phyloP scores from a whole-genome alignment of 768 basidiomycete species.

The Collybiopsis luxurians region DNA sequence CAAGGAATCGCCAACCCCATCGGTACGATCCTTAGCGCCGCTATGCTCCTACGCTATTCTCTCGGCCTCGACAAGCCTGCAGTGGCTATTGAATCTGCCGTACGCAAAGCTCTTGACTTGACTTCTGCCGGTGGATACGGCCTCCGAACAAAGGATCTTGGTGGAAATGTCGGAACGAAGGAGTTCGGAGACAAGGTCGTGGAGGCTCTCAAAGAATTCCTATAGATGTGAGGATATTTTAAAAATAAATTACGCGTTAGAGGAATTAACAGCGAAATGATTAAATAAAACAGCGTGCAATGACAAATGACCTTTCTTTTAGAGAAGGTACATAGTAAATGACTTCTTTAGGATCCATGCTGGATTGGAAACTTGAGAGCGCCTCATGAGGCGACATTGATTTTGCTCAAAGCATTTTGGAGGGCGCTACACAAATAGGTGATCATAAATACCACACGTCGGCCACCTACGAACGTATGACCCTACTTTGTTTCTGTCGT shows the following conservation, averaged over 20 bases:
- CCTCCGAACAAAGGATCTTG: conserved; percentile 82
- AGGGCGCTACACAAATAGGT: no score
- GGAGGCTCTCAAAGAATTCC: conserved; percentile 59
- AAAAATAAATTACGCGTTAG: neutral
- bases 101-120: conserved; percentile 82
- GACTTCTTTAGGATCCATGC: no score
- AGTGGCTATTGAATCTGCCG: conserved; percentile 84
- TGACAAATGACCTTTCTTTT: no score
- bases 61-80: conserved; percentile 87
- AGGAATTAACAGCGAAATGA: neutral
- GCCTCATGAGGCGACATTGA: no score
- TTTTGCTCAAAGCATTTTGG: no score
- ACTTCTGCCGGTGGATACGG: conserved; percentile 69
- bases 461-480: no score
- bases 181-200: conserved; percentile 86
- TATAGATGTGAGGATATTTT: conserved; percentile 29
- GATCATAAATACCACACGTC: no score
- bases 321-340: no score
- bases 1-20: conserved; percentile 92
- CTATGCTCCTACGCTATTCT: conserved; percentile 93
- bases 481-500: no score
- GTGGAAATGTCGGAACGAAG: conserved; percentile 69
- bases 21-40: conserved; percentile 92
- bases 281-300: neutral
- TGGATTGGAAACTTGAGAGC: no score